Evolutionary conservation across 208 protist species (phyloP).

Genomic region (Trypanosoma boissoni): DNA sequence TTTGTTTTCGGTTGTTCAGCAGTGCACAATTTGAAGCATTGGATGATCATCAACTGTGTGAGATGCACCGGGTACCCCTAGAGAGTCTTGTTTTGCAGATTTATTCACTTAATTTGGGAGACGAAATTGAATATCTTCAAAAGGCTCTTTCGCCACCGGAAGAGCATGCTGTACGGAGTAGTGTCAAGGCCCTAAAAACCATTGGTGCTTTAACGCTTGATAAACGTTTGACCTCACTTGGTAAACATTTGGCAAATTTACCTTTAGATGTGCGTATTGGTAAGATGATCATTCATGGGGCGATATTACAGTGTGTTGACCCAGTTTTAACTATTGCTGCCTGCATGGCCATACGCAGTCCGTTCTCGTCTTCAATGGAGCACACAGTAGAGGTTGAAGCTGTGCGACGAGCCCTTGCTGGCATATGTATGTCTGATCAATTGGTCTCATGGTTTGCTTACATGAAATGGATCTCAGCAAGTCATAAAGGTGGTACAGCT

Average conservation of each 20-base stretch:
- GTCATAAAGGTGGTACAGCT: constrained; percentile 39
- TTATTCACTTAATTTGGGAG: constrained; percentile 81
- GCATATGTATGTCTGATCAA: constrained; percentile 83
- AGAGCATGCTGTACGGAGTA: constrained; percentile 78
- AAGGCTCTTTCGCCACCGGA: constrained; percentile 84
- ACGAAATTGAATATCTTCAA: constrained; percentile 87
- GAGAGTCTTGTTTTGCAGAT: constrained; percentile 95
- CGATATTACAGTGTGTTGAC: constrained; percentile 94
- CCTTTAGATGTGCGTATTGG: constrained; percentile 89
- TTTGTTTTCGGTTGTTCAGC: constrained; percentile 95
- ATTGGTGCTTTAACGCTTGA: constrained; percentile 81
- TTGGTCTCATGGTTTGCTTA: constrained; percentile 89
- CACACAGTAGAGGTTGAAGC: constrained; percentile 82
- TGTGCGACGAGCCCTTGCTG: constrained; percentile 67
- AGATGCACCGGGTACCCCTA: constrained; percentile 95
- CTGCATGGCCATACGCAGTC: constrained; percentile 74
- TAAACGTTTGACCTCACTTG: constrained; percentile 90
- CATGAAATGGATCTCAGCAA: constrained; percentile 55
- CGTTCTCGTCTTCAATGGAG: constrained; percentile 91
- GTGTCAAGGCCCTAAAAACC: constrained; percentile 78
- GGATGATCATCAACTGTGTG: constrained; percentile 90
- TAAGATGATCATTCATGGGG: constrained; percentile 96
- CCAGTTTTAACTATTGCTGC: constrained; percentile 96
- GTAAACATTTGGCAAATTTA: constrained; percentile 88
- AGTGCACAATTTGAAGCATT: constrained; percentile 76